These are phyloP conservation scores for Sporothrix mexicana DNA, from an alignment of 2,329 filamentous ascomycete genomes.

Conservation along the genomic window DNA sequence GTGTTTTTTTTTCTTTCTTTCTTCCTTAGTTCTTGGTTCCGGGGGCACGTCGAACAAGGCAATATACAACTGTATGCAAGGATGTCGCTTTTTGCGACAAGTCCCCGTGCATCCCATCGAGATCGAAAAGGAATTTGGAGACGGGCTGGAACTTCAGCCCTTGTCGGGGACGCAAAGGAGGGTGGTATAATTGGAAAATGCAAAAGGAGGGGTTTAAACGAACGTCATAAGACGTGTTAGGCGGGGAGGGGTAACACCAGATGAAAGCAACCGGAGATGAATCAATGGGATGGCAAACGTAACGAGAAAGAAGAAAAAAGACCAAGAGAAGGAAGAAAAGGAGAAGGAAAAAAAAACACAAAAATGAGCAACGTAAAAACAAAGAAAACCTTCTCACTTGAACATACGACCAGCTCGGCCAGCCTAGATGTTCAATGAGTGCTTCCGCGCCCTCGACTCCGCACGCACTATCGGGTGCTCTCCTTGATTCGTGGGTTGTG, in stretches of 20 bases:
- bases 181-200: neutral
- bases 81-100: neutral
- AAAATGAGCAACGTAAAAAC: neutral
- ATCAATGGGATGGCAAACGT: neutral
- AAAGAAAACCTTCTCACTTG: neutral
- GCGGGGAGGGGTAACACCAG: constrained; percentile 20
- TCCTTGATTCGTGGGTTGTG: neutral
- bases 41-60: constrained; percentile 18
- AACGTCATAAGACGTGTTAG: constrained; percentile 23
- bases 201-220: neutral
- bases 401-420: neutral
- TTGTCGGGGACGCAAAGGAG: constrained; percentile 17
- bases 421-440: neutral
- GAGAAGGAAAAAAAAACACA: neutral
- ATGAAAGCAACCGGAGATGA: neutral
- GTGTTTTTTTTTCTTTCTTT: too few relatives aligned
- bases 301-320: neutral
- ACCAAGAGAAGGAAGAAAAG: neutral
- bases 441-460: neutral
- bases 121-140: neutral
- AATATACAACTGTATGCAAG: constrained; percentile 10
- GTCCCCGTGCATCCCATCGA: constrained; percentile 21
- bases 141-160: constrained; percentile 16
- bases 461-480: constrained; percentile 18
- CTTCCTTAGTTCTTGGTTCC: neutral